Percentiles rank a stretch among this genome's conserved stretches.
phyloP scores from a whole-genome alignment of 129 eudicot species.

The Cynara cardunculus region DNA sequence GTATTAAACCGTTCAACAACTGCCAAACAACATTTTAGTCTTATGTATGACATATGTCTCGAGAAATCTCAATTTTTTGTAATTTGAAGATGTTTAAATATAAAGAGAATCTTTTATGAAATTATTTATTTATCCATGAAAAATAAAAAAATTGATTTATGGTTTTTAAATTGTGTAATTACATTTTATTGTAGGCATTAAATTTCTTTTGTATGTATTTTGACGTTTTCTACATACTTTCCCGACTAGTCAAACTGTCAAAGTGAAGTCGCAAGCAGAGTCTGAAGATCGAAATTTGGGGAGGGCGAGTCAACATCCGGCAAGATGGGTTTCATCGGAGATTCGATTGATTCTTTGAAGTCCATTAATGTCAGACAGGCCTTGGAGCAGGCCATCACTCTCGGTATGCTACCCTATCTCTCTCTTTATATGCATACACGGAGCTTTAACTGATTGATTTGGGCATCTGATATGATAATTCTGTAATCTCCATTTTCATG shows the following conservation, averaged over 20 bases:
- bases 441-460: neutral
- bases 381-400: conserved; percentile 48
- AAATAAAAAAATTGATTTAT: too few relatives aligned
- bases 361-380: conserved; percentile 55
- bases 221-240: neutral
- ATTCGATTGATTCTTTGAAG: conserved; percentile 33
- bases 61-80: too few relatives aligned
- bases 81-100: too few relatives aligned
- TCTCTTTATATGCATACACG: neutral
- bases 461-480: neutral
- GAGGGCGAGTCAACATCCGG: neutral
- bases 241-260: neutral
- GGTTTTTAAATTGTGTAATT: too few relatives aligned
- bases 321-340: conserved; percentile 55
- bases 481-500: neutral
- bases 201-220: neutral
- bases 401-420: conserved; percentile 36
- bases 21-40: too few relatives aligned
- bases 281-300: neutral
- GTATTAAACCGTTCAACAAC: too few relatives aligned
- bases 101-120: too few relatives aligned
- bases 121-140: too few relatives aligned
- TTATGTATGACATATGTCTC: too few relatives aligned
- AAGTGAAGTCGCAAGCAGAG: conserved; percentile 5
- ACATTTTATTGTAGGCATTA: neutral